Conservation (phyloP, 257 asterid species). For the Solanum chiquidenum region DNA sequence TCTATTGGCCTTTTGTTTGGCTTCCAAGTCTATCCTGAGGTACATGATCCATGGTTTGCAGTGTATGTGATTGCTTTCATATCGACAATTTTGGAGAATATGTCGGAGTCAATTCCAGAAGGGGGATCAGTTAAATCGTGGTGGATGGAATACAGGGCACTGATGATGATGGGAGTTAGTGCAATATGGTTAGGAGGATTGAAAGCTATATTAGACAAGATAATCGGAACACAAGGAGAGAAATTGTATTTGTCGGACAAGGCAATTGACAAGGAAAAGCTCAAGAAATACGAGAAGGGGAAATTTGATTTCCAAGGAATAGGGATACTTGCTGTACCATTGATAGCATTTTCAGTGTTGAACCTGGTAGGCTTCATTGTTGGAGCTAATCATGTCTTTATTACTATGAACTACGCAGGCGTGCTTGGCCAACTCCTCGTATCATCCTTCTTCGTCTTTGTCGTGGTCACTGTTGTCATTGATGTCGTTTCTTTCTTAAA, state of each 20-base stretch:
- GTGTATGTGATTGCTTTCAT: not conserved
- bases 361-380: not conserved
- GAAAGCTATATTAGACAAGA: not conserved
- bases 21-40: not conserved
- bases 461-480: not conserved
- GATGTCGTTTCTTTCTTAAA: constrained; percentile 1
- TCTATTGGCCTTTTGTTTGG: not conserved
- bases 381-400: not conserved
- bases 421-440: not conserved
- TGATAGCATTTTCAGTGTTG: not conserved
- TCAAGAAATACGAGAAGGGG: not conserved
- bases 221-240: not conserved
- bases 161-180: constrained; percentile 2
- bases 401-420: not conserved
- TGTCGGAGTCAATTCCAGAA: not conserved
- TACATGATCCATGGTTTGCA: not conserved
- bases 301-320: constrained; percentile 3
- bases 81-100: not conserved
- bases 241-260: not conserved
- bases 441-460: not conserved
- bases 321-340: not conserved
- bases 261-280: not conserved
- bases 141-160: constrained; percentile 1
- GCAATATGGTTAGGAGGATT: constrained; percentile 1
- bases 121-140: not conserved